Conservation (phyloP, 805 yeast species). For the Sugiyamaella boreocaroliniensis region DNA sequence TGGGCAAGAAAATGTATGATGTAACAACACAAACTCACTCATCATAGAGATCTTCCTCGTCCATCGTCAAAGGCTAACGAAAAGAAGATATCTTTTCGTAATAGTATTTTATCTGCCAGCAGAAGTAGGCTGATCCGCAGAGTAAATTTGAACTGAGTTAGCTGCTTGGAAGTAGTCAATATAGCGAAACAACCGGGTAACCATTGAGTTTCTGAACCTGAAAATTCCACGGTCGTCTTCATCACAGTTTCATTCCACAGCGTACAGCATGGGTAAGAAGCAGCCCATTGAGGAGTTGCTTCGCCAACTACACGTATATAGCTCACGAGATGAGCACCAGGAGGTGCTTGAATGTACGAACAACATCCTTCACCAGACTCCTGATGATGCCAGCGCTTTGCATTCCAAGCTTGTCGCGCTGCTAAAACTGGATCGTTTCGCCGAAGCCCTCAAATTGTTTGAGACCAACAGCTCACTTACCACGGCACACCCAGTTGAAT, state of each 20-base stretch:
- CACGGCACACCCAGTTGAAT: slow-evolving; percentile 34
- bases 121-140: no score
- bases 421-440: slow-evolving; percentile 53
- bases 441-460: slow-evolving; percentile 41
- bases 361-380: slow-evolving; percentile 19
- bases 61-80: neutral
- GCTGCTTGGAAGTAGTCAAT: no score
- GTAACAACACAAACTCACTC: slow-evolving; percentile 40
- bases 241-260: neutral
- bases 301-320: slow-evolving; percentile 32
- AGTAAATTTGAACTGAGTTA: no score
- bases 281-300: slow-evolving; percentile 27
- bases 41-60: slow-evolving; percentile 64
- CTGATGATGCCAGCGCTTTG: slow-evolving; percentile 29
- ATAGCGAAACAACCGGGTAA: neutral
- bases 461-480: neutral
- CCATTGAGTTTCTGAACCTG: neutral
- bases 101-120: no score
- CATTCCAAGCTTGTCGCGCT: slow-evolving; percentile 48
- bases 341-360: slow-evolving; percentile 16
- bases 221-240: neutral
- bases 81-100: no score
- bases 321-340: slow-evolving; percentile 26
- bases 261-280: neutral
- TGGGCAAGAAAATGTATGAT: neutral